Conservation (phyloP, 2,329 filamentous ascomycete species). For the Cytospora chrysosperma region DNA sequence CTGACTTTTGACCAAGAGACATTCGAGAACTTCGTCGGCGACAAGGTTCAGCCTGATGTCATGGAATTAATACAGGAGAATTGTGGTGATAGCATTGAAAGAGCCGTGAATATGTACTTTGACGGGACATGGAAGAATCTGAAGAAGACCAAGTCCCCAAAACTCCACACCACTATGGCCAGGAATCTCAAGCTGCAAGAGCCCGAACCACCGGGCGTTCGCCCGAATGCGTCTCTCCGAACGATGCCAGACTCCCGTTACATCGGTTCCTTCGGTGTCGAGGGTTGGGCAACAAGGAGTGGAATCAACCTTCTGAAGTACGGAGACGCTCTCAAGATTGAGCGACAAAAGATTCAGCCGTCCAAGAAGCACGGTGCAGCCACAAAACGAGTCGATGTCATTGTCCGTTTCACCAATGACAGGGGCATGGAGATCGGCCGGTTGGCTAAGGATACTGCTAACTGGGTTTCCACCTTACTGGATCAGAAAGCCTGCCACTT, state of each 20-base stretch:
- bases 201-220: conserved; percentile 4
- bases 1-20: conserved; percentile 54
- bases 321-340: conserved; percentile 80
- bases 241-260: conserved; percentile 58
- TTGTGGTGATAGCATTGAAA: conserved; percentile 58
- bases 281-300: conserved; percentile 88
- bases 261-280: conserved; percentile 87
- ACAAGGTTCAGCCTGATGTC: conserved; percentile 49
- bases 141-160: conserved; percentile 28
- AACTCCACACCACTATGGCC: conserved; percentile 8
- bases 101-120: conserved; percentile 68
- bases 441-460: conserved; percentile 79
- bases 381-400: conserved; percentile 72
- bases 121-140: conserved; percentile 64
- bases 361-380: conserved; percentile 42
- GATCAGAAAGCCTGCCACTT: conserved; percentile 89
- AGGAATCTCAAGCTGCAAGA: conserved; percentile 21
- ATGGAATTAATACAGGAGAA: conserved; percentile 51
- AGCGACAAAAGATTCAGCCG: conserved; percentile 74
- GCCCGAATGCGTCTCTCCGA: conserved; percentile 14
- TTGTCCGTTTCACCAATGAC: conserved; percentile 85
- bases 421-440: conserved; percentile 81
- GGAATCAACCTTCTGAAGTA: conserved; percentile 73
- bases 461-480: conserved; percentile 88
- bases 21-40: conserved; percentile 61